Evolutionary conservation across 2,329 filamentous ascomycete genomes (phyloP), one percentile per base, ranked within the genome.

Genomic region (Aureobasidium sp.): DNA sequence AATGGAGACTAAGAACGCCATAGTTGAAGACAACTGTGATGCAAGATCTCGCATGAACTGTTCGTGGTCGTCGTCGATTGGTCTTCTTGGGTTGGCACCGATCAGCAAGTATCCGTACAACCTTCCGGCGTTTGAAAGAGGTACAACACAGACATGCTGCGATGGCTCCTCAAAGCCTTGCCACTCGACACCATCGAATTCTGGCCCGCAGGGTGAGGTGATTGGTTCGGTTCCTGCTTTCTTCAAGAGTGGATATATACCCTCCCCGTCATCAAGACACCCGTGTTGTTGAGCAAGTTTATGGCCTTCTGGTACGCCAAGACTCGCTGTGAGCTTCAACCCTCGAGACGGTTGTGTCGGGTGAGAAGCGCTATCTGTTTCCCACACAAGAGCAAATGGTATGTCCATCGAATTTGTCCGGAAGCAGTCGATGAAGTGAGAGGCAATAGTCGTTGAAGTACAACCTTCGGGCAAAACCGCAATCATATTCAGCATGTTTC

Each of bases 181-280:
- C 67, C 67, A 68, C 1, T 47, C 37, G 17, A 69, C 42, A 4
- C 62, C 65, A 1, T 64, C 60, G 15, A 68, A 62, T 2, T 60
- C 49, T n/a, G 47, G 17, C 37, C 46, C 47, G 5, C 25, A 17
- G 2, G 47, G 58, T 4, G 29, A 33, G 3, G 58, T 60, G 29
- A 19, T 23, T 9, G 42, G 35, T 21, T 45, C 15, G 4, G 0
- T n/a, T 29, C 17, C 13, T 10, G 37, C 46, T 4, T 45, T 21
- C 13, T 13, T 37, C 10, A 60, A 23, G 0, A 60, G 47, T n/a
- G 47, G 27, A 27, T 51, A 51, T 2, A 53, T 10, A 0, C 37
- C 37, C 6, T 54, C 19, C 8, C 33, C 37, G n/a, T 19, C 25
- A 9, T 60, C 37, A 17, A 60, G 35, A 33, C 8, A 45, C 13